Conservation (phyloP, 495 filamentous ascomycete genomes). For the Paragyromitra xinjiangensis region DNA sequence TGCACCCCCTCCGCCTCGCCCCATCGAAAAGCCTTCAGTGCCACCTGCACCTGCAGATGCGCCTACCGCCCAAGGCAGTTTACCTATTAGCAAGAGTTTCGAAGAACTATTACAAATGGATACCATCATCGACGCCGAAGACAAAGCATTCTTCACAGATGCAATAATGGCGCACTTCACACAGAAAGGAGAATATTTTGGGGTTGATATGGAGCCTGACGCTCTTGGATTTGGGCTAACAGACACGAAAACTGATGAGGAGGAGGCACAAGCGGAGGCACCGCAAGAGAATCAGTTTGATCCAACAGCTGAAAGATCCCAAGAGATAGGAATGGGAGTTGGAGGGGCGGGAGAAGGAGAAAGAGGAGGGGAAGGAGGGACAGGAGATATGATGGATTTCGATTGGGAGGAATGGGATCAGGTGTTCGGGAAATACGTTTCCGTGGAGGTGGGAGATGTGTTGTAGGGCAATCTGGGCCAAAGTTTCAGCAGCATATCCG, state of each 20-base stretch:
- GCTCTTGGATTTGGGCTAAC: background rate
- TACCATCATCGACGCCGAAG: conserved; percentile 35
- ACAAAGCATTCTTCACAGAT: conserved; percentile 43
- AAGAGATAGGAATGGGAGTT: background rate
- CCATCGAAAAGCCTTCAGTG: background rate
- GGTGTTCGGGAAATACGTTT: conserved; percentile 55
- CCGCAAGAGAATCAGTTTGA: background rate
- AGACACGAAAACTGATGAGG: background rate
- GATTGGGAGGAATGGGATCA: conserved; percentile 58
- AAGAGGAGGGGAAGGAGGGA: background rate
- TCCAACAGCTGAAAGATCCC: background rate
- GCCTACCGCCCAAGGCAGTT: background rate
- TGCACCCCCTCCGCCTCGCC: background rate
- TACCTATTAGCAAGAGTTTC: conserved; percentile 1
- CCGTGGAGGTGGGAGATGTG: conserved; percentile 43
- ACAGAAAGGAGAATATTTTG: background rate
- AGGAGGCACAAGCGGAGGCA: background rate
- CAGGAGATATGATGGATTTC: conserved; percentile 49
- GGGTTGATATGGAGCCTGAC: background rate
- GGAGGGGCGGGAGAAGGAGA: background rate
- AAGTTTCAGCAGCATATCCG: background rate
- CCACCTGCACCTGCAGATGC: background rate
- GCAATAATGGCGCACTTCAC: background rate
- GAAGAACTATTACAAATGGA: conserved; percentile 42
- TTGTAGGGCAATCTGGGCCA: background rate